Base-by-base conservation (phyloP, 2,329 filamentous ascomycete species). In the Talaromyces sp. region DNA sequence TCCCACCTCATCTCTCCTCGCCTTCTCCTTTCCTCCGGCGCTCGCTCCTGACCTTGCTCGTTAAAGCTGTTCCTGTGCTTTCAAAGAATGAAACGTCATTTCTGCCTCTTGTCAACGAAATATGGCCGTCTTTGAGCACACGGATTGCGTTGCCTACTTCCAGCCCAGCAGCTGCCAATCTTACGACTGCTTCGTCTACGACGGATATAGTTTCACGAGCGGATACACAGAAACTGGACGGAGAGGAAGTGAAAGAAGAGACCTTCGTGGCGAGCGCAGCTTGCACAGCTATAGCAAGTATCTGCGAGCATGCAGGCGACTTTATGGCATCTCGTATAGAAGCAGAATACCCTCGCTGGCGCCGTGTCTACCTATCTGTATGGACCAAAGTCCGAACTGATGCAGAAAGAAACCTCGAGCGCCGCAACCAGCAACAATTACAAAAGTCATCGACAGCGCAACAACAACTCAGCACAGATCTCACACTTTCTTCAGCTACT, bases 1-100 rank as follows among this genome's bases (percentile, higher is more conserved):
- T 92, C 5, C 93, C 96, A 70, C 88, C 96, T 72, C 95, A 97
- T 74, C 84, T 99, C 11, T 92, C 93, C 6, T 93, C 92, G 0
- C 88, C 91, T 0, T 93, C 92, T 0, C 87, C 93, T 0, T 84
- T 86, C 11, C 83, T 99, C 9, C 88, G 93, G 47, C 86, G 86
- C 32, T 91, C 89, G 0, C 82, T 99, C 3, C 84, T 99, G 10
- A 84, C 86, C 17, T 85, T 98, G 6, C 84, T 98, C 13, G 79
- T 83, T 28, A 91, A 87, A 0, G 88, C 92, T 3, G 84, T 89
- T 4, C 85, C 88, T 0, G 83, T 90, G 0, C 84, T 99, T 3
- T 85, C 89, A 0, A 81, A 81, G 3, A 87, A 97, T 66, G 90
- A 96, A 71, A 87, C 93, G 64, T 85, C 87, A 0, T 97, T 96